phyloP scores from a whole-genome alignment of 306 rosid species.

The Psophocarpus tetragonolobus region DNA sequence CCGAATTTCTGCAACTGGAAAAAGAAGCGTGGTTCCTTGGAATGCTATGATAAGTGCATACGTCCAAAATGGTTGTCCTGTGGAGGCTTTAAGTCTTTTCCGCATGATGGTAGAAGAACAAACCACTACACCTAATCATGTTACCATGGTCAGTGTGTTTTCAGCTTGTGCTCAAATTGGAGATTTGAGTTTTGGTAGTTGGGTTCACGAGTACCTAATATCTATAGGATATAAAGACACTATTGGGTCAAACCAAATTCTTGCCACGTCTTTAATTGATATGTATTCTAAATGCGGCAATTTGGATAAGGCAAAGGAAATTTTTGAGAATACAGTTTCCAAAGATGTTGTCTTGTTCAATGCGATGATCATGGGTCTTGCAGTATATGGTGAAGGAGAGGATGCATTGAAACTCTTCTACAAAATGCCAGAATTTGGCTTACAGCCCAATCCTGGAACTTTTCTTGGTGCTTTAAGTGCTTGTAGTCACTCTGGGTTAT shows the following conservation, averaged over 20 bases:
- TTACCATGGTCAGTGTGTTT: constrained; percentile 65
- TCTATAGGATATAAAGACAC: constrained; percentile 44
- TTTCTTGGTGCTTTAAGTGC: constrained; percentile 62
- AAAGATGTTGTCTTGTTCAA: constrained; percentile 67
- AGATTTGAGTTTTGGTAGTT: constrained; percentile 58
- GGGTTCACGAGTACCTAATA: constrained; percentile 54
- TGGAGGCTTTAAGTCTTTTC: constrained; percentile 56
- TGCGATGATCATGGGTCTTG: constrained; percentile 74
- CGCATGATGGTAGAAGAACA: constrained; percentile 44
- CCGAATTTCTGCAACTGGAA: constrained; percentile 42
- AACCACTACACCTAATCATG: constrained; percentile 52
- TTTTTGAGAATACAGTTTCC: constrained; percentile 51
- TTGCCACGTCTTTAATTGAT: constrained; percentile 65
- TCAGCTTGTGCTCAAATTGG: constrained; percentile 73
- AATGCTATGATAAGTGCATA: constrained; percentile 63
- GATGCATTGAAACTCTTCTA: constrained; percentile 56
- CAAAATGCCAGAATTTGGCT: constrained; percentile 47
- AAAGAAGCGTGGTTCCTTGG: constrained; percentile 56
- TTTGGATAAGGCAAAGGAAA: constrained; percentile 56
- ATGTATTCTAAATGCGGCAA: constrained; percentile 72
- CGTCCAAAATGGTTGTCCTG: constrained; percentile 56
- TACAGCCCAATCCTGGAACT: constrained; percentile 55
- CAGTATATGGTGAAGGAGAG: constrained; percentile 57
- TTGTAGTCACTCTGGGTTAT: constrained; percentile 65
- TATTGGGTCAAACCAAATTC: constrained; percentile 56